Evolutionary conservation across 2,329 filamentous ascomycete genomes (phyloP).

Genomic region (Teratosphaeria zuluensis): DNA sequence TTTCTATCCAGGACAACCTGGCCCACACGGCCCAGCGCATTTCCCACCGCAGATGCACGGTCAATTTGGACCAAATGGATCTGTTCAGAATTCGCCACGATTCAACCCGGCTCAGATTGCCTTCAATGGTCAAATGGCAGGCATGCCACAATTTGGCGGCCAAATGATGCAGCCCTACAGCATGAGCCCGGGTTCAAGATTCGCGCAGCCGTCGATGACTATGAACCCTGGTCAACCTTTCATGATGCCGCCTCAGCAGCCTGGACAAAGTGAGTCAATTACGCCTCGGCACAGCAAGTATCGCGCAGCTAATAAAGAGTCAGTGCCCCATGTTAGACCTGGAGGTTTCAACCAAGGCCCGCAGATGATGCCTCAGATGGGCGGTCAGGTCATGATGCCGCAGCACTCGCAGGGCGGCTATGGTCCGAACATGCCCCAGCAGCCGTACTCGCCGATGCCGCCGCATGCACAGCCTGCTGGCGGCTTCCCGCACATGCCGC

Average conservation of each 20-base stretch:
- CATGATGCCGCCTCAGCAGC: conserved; percentile 13
- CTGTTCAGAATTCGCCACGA: conserved; percentile 71
- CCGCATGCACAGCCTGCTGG: conserved; percentile 54
- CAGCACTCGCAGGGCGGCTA: conserved; percentile 40
- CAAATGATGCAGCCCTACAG: conserved; percentile 62
- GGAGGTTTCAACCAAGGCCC: conserved; percentile 3
- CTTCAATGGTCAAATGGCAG: conserved; percentile 42
- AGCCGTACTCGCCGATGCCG: conserved; percentile 49
- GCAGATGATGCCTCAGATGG: conserved; percentile 5
- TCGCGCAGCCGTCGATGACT: conserved; percentile 17
- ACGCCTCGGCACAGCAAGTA: not conserved
- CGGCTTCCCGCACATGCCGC: conserved; percentile 35
- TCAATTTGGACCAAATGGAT: conserved; percentile 64
- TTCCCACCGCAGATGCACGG: conserved; percentile 75
- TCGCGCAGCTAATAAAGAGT: not conserved
- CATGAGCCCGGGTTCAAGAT: conserved; percentile 56
- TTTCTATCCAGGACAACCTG: conserved; percentile 59
- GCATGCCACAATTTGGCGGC: conserved; percentile 46
- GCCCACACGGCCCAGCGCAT: conserved; percentile 61
- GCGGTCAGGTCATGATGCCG: conserved; percentile 11
- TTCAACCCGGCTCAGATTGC: conserved; percentile 48
- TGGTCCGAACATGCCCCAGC: conserved; percentile 57
- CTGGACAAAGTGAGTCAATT: conserved; percentile 1
- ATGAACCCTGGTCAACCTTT: conserved; percentile 10
- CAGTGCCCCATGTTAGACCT: not conserved